Conservation (phyloP, 2,329 filamentous ascomycete species). For the Xylariaceae sp. region DNA sequence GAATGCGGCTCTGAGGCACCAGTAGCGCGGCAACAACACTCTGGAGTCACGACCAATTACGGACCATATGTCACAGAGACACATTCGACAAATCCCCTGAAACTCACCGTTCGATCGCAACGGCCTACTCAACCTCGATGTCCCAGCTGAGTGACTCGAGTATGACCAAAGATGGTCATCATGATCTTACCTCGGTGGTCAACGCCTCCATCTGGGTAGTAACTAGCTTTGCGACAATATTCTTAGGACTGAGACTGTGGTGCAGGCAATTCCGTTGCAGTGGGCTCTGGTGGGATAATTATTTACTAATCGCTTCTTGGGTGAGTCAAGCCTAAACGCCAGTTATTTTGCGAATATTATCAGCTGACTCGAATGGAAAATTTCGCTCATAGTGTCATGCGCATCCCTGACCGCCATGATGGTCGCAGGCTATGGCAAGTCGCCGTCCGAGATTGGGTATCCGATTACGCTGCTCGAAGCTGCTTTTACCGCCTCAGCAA, state of each 20-base stretch:
- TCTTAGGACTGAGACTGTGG: conserved; percentile 2
- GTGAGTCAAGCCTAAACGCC: conserved; percentile 2
- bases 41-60: too few relatives aligned
- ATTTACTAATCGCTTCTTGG: conserved; percentile 4
- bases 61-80: too few relatives aligned
- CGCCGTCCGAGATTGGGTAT: background rate
- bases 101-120: too few relatives aligned
- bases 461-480: background rate
- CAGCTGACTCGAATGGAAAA: background rate
- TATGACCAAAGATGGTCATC: background rate
- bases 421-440: background rate
- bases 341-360: background rate
- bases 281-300: conserved; percentile 6
- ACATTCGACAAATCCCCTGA: too few relatives aligned
- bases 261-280: background rate
- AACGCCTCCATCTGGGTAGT: conserved; percentile 16
- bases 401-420: conserved; percentile 1
- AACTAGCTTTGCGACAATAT: background rate
- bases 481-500: background rate
- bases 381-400: background rate
- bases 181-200: background rate
- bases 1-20: too few relatives aligned
- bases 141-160: too few relatives aligned
- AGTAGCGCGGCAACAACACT: too few relatives aligned
- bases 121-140: too few relatives aligned